These are phyloP conservation scores for Hanseniaspora hatyaiensis DNA, from an alignment of 805 yeast species.

Conservation along the genomic window DNA sequence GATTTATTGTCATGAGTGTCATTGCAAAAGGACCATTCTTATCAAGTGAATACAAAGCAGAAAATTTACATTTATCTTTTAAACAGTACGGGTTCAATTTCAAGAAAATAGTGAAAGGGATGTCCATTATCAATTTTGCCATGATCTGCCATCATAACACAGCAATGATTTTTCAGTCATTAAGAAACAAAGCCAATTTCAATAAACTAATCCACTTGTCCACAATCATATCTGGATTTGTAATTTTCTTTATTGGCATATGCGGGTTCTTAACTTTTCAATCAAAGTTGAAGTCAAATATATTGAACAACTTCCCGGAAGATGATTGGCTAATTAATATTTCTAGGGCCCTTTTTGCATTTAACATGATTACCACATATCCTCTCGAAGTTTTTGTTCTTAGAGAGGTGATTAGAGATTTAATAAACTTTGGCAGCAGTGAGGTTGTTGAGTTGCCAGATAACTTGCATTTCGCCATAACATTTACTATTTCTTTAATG, in stretches of 20 bases:
- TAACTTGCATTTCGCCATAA: slow-evolving; percentile 48
- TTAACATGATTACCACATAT: slow-evolving; percentile 84
- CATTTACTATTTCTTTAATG: slow-evolving; percentile 55
- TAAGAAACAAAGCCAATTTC: slow-evolving; percentile 67
- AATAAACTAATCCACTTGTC: slow-evolving; percentile 71
- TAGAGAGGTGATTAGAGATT: slow-evolving; percentile 70
- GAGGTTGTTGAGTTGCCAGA: slow-evolving; percentile 31
- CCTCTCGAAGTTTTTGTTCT: slow-evolving; percentile 87
- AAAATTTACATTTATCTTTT: slow-evolving; percentile 42
- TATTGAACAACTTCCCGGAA: slow-evolving; percentile 73
- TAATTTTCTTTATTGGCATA: slow-evolving; percentile 66
- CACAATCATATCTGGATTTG: slow-evolving; percentile 67
- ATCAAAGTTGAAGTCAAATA: slow-evolving; percentile 70
- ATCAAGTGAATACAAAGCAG: slow-evolving; percentile 38
- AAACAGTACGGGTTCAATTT: slow-evolving; percentile 20
- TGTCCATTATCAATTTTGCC: slow-evolving; percentile 90
- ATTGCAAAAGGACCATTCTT: slow-evolving; percentile 60
- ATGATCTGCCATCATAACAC: slow-evolving; percentile 93
- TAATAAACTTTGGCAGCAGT: slow-evolving; percentile 30
- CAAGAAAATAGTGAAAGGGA: slow-evolving; percentile 64
- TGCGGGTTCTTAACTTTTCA: slow-evolving; percentile 70
- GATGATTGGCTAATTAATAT: slow-evolving; percentile 65
- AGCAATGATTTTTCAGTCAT: slow-evolving; percentile 74
- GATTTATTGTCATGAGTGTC: slow-evolving; percentile 61
- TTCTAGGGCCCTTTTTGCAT: slow-evolving; percentile 82